Conservation (phyloP, 2,329 filamentous ascomycete species). For the Cercospora berteroae region DNA sequence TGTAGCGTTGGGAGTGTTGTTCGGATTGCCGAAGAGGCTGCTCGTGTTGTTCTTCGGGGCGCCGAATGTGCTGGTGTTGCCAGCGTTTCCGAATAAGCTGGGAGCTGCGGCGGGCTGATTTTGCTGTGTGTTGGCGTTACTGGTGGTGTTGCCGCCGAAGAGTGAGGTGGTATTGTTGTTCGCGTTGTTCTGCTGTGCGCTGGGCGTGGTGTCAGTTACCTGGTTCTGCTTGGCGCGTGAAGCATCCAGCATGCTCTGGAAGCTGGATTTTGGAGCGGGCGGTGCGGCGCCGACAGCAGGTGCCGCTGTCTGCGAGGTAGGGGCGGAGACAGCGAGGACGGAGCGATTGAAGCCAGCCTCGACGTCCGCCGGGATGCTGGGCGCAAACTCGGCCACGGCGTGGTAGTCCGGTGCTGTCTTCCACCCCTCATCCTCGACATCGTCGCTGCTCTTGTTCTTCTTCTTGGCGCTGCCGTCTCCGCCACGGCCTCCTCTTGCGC, state of each 20-base stretch:
- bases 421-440: background rate
- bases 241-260: slow-evolving; percentile 10
- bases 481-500: background rate
- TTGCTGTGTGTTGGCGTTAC: slow-evolving; percentile 14
- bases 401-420: background rate
- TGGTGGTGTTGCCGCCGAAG: slow-evolving; percentile 18
- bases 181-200: slow-evolving; percentile 23
- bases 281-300: background rate
- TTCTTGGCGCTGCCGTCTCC: background rate
- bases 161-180: slow-evolving; percentile 12
- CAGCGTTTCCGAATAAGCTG: slow-evolving; percentile 22
- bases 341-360: slow-evolving; percentile 3
- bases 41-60: slow-evolving; percentile 13
- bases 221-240: slow-evolving; percentile 1
- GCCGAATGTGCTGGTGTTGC: slow-evolving; percentile 27
- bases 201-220: slow-evolving; percentile 11
- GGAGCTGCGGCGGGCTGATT: slow-evolving; percentile 19
- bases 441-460: slow-evolving; percentile 5
- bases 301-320: background rate
- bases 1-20: slow-evolving; percentile 18
- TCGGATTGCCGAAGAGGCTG: slow-evolving; percentile 11
- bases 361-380: slow-evolving; percentile 17
- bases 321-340: background rate
- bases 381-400: slow-evolving; percentile 8
- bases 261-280: background rate